phyloP scores from a whole-genome alignment of 2,329 filamentous ascomycete species.

The Didymella glomerata region DNA sequence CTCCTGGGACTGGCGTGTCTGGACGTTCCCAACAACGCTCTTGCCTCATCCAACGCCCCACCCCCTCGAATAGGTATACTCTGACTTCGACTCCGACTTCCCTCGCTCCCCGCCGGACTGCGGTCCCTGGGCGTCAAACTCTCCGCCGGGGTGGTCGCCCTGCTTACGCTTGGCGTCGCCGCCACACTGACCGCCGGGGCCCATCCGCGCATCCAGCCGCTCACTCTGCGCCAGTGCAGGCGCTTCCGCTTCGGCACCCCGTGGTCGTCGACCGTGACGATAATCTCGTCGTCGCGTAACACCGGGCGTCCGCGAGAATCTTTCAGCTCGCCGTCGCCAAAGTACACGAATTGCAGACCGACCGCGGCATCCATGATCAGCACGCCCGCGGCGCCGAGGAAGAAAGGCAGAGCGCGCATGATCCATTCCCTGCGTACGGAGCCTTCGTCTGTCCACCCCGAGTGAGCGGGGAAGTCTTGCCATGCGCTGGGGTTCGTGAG shows the following conservation, averaged over 20 bases:
- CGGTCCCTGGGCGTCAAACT: constrained; percentile 21
- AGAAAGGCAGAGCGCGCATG: constrained; percentile 67
- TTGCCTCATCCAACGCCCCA: constrained; percentile 47
- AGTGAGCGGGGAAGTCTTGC: constrained; percentile 62
- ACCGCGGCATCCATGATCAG: constrained; percentile 69
- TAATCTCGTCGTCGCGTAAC: constrained; percentile 55
- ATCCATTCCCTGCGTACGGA: constrained; percentile 66
- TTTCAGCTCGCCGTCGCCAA: constrained; percentile 55
- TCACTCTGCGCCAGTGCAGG: constrained; percentile 66
- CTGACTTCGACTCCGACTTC: constrained; percentile 19
- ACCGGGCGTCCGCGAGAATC: constrained; percentile 26
- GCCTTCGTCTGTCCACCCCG: constrained; percentile 66
- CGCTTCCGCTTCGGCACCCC: constrained; percentile 43
- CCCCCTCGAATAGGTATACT: constrained; percentile 38
- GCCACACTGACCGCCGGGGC: constrained; percentile 61
- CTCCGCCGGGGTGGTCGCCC: constrained; percentile 39
- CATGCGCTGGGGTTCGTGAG: constrained; percentile 71
- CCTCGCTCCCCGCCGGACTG: constrained; percentile 16
- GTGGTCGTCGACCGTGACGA: constrained; percentile 53
- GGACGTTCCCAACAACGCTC: constrained; percentile 45
- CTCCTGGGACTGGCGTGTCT: constrained; percentile 48
- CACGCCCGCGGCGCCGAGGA: constrained; percentile 71
- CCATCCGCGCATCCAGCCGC: constrained; percentile 73
- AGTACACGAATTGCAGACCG: constrained; percentile 69
- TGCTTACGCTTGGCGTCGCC: constrained; percentile 44